A percentile compares a stretch with the other conserved stretches of the same genome.
phyloP scores from a whole-genome alignment of 192 early-diverging fungal species.

The Phycomyces nitens region DNA sequence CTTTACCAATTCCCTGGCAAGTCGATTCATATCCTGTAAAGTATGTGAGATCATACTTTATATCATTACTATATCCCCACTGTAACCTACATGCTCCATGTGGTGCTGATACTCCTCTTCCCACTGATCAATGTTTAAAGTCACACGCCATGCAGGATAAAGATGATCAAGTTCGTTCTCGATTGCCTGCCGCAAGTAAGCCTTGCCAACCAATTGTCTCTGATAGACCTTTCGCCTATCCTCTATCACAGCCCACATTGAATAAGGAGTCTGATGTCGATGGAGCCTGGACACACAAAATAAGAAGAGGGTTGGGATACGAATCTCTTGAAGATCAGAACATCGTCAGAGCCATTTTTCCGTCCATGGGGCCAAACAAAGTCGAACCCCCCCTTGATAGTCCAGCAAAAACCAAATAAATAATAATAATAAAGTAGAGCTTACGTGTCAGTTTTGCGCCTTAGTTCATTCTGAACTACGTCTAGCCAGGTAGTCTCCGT shows the following conservation, averaged over 20 bases:
- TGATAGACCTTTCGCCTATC: slow-evolving; percentile 23
- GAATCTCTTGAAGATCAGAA: not conserved
- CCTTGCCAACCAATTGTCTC: slow-evolving; percentile 19
- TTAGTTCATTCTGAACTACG: slow-evolving; percentile 31
- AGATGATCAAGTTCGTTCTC: slow-evolving; percentile 28
- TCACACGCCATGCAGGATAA: slow-evolving; percentile 26
- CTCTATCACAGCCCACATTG: slow-evolving; percentile 29
- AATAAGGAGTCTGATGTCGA: slow-evolving; percentile 15
- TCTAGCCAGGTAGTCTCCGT: slow-evolving; percentile 56
- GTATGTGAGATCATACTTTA: not conserved
- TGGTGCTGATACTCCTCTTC: slow-evolving; percentile 28
- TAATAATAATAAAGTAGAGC: not conserved
- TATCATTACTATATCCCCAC: not conserved
- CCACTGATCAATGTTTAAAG: slow-evolving; percentile 20
- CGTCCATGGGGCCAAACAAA: not conserved
- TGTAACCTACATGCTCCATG: slow-evolving; percentile 25
- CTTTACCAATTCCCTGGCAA: not conserved
- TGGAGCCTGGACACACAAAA: not conserved
- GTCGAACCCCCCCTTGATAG: not conserved
- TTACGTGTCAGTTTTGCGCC: slow-evolving; percentile 25
- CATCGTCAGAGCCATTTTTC: not conserved
- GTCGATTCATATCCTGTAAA: not conserved
- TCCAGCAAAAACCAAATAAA: no score
- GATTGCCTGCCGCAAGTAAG: slow-evolving; percentile 23
- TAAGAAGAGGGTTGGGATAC: not conserved